Conservation (phyloP, 805 yeast species). For the Candida hungchunana region DNA sequence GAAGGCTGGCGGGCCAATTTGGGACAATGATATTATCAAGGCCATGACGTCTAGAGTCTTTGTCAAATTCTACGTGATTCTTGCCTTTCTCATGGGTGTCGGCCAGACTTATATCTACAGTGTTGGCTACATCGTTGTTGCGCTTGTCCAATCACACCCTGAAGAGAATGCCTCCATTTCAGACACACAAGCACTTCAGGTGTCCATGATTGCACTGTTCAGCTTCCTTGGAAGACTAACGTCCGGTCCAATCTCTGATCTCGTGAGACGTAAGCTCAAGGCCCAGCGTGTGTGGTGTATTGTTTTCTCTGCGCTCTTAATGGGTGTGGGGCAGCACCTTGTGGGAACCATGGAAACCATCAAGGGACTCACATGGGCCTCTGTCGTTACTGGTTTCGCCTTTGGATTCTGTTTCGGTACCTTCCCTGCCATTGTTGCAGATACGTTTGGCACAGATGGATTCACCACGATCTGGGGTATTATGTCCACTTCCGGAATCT, state of each 20-base stretch:
- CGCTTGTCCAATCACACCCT: slow-evolving; percentile 33
- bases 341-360: slow-evolving; percentile 35
- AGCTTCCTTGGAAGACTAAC: slow-evolving; percentile 62
- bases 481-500: slow-evolving; percentile 64
- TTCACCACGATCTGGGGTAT: slow-evolving; percentile 79
- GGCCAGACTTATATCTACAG: slow-evolving; percentile 73
- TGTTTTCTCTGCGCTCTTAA: slow-evolving; percentile 35
- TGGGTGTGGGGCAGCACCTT: slow-evolving; percentile 35
- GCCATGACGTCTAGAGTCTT: slow-evolving; percentile 31
- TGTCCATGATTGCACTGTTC: slow-evolving; percentile 58
- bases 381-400: slow-evolving; percentile 55
- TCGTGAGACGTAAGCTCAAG: slow-evolving; percentile 44
- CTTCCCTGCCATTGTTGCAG: slow-evolving; percentile 73
- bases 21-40: slow-evolving; percentile 25
- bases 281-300: slow-evolving; percentile 68
- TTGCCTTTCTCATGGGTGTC: slow-evolving; percentile 55
- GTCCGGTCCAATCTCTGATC: slow-evolving; percentile 65
- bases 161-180: slow-evolving; percentile 29
- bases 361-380: slow-evolving; percentile 42
- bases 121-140: slow-evolving; percentile 66
- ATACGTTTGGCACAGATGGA: slow-evolving; percentile 59
- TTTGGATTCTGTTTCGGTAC: slow-evolving; percentile 73
- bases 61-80: slow-evolving; percentile 47
- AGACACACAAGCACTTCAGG: slow-evolving; percentile 64
- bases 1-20: slow-evolving; percentile 24